Evolutionary conservation across 129 eudicot genomes (phyloP).

Genomic region (Saussurea involucrata): DNA sequence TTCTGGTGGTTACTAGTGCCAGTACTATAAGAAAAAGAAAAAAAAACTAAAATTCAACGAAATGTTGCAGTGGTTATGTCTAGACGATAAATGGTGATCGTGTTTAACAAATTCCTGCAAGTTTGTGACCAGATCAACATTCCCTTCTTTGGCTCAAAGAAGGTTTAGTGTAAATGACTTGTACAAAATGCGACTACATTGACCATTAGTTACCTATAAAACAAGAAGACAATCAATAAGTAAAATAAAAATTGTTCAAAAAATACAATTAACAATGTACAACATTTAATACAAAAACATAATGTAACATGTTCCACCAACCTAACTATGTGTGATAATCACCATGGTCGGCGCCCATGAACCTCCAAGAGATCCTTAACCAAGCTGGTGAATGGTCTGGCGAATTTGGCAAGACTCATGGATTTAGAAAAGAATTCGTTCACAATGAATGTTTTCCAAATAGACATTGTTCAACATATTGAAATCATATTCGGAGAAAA

Average conservation of each 20-base stretch:
- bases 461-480: no score
- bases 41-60: neutral
- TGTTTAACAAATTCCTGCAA: neutral
- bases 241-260: neutral
- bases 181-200: neutral
- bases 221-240: neutral
- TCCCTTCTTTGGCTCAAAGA: neutral
- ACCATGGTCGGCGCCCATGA: no score
- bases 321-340: no score
- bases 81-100: neutral
- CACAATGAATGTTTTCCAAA: no score
- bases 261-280: neutral
- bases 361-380: no score
- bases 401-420: no score
- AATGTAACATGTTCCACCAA: neutral
- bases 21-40: neutral
- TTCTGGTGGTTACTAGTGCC: neutral
- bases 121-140: neutral
- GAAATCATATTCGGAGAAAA: neutral
- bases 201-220: neutral
- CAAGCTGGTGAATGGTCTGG: no score
- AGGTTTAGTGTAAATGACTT: neutral
- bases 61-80: neutral
- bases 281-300: neutral
- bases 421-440: no score